These are phyloP conservation scores for Agrocybe pediades DNA, from an alignment of 768 basidiomycete species.

Conservation along the genomic window DNA sequence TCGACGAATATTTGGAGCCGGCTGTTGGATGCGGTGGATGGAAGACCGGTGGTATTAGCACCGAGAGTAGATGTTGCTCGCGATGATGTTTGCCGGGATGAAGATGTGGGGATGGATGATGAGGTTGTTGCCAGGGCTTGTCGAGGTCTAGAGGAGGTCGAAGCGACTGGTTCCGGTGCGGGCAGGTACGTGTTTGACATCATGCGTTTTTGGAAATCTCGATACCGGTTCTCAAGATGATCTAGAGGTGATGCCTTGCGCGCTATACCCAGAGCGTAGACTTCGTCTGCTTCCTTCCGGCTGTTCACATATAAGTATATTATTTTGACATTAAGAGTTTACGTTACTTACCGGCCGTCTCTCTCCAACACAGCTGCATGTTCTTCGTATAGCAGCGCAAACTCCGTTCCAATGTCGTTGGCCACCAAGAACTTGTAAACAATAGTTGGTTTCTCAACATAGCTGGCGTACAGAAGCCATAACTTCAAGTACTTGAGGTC, in stretches of 20 bases:
- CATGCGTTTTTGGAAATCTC: slow-evolving; percentile 93
- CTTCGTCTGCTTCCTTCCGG: slow-evolving; percentile 85
- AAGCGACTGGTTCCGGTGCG: slow-evolving; percentile 34
- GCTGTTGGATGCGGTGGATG: slow-evolving; percentile 47
- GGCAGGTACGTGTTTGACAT: slow-evolving; percentile 54
- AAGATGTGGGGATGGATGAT: slow-evolving; percentile 40
- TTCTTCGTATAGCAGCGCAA: slow-evolving; percentile 89
- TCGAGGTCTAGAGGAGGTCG: slow-evolving; percentile 32
- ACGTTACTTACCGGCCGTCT: slow-evolving; percentile 64
- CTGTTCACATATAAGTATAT: slow-evolving; percentile 39
- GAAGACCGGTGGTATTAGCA: slow-evolving; percentile 22
- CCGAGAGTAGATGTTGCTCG: slow-evolving; percentile 19
- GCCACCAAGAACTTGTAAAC: slow-evolving; percentile 89
- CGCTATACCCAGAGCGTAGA: slow-evolving; percentile 86
- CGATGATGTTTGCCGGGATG: slow-evolving; percentile 34
- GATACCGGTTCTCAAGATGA: slow-evolving; percentile 72
- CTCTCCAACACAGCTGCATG: slow-evolving; percentile 84
- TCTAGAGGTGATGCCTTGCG: slow-evolving; percentile 81
- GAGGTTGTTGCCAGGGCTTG: slow-evolving; percentile 43
- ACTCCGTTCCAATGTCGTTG: slow-evolving; percentile 85
- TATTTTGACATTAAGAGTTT: slow-evolving; percentile 5
- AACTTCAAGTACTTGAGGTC: slow-evolving; percentile 90
- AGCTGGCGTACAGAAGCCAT: slow-evolving; percentile 92
- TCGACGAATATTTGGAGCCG: slow-evolving; percentile 77
- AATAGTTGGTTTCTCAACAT: slow-evolving; percentile 86